Conservation (phyloP, 2,329 filamentous ascomycete species). For the Fusarium anguioides region DNA sequence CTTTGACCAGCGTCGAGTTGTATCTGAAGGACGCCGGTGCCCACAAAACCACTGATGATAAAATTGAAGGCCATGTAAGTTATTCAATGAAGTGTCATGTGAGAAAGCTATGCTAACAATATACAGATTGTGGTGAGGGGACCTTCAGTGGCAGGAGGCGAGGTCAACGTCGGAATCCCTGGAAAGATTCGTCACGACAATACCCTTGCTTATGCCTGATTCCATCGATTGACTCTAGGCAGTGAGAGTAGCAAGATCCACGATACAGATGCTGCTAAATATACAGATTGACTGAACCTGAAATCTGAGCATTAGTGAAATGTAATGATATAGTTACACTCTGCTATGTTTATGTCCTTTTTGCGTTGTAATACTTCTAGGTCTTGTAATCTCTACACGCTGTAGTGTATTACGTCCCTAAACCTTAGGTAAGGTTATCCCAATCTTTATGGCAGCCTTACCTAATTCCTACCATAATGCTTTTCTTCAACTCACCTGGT, state of each 20-base stretch:
- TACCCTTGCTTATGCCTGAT: constrained; percentile 70
- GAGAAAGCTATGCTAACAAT: constrained; percentile 15
- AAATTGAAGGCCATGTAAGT: constrained; percentile 72
- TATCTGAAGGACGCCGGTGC: constrained; percentile 72
- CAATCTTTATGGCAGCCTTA: too few species aligned
- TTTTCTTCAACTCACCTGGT: too few species aligned
- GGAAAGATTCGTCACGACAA: constrained; percentile 78
- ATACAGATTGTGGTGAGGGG: constrained; percentile 75
- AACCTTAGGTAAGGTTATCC: too few species aligned
- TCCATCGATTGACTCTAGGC: not conserved
- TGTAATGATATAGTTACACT: not conserved
- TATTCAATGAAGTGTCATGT: not conserved
- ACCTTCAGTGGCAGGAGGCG: constrained; percentile 76
- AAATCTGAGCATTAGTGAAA: not conserved
- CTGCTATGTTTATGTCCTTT: not conserved
- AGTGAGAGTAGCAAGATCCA: not conserved
- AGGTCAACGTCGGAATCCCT: constrained; percentile 70
- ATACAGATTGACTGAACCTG: not conserved
- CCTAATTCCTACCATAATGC: too few species aligned
- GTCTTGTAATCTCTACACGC: too few species aligned
- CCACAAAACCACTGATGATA: constrained; percentile 72
- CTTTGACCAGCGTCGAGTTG: constrained; percentile 82
- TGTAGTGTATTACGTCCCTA: too few species aligned
- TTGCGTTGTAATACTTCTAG: too few species aligned
- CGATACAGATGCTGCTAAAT: constrained; percentile 1